Conservation (phyloP, 805 yeast species). For the Saccharomycopsis sp. region DNA sequence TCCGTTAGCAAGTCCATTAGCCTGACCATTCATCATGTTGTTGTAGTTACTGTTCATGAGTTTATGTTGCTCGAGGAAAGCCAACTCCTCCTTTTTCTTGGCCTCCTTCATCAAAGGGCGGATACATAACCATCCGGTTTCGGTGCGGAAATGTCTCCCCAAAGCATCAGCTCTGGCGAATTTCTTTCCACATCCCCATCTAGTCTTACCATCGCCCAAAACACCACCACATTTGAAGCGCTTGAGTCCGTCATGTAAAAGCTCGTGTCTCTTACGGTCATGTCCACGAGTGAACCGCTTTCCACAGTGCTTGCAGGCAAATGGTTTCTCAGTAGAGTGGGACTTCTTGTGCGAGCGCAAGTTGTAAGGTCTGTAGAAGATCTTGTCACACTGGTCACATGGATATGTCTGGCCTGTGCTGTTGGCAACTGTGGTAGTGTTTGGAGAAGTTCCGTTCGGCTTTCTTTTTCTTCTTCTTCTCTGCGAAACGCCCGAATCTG, state of each 20-base stretch:
- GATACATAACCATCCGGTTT: slow-evolving; percentile 65
- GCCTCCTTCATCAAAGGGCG: slow-evolving; percentile 58
- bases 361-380: slow-evolving; percentile 75
- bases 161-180: slow-evolving; percentile 77
- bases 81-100: slow-evolving; percentile 12
- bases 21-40: background rate
- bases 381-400: slow-evolving; percentile 68
- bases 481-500: slow-evolving; percentile 13
- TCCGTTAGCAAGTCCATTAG: background rate
- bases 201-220: slow-evolving; percentile 47
- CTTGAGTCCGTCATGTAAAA: slow-evolving; percentile 67
- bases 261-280: slow-evolving; percentile 70
- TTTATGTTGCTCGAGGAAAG: background rate
- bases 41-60: background rate
- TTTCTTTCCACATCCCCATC: slow-evolving; percentile 71
- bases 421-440: background rate
- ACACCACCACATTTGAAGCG: slow-evolving; percentile 61
- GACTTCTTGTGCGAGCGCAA: slow-evolving; percentile 73
- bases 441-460: background rate
- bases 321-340: slow-evolving; percentile 70
- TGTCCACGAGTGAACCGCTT: slow-evolving; percentile 73
- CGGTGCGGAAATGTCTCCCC: slow-evolving; percentile 69
- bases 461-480: slow-evolving; percentile 9
- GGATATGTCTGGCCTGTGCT: slow-evolving; percentile 23
- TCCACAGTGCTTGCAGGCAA: slow-evolving; percentile 54